These are phyloP conservation scores for Physcomitrellopsis africana DNA, from an alignment of 225 moss, liverwort and hornwort species.

Conservation along the genomic window DNA sequence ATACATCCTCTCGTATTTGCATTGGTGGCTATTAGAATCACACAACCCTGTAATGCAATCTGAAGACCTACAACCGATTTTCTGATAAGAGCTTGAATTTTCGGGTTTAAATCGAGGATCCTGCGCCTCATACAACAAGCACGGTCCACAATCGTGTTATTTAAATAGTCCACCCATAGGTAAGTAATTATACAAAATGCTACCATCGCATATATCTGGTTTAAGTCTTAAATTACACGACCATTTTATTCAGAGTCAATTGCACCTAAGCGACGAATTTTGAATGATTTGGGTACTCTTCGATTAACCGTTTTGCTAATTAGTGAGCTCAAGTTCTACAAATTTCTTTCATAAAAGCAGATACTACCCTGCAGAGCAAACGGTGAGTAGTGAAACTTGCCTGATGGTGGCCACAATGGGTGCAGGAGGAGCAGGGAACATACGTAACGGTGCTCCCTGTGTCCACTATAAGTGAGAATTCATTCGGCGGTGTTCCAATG, in stretches of 20 bases:
- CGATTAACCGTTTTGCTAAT: neutral
- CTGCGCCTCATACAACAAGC: conserved; percentile 42
- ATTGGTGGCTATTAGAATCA: conserved; percentile 65
- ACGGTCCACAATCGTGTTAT: neutral
- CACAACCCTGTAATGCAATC: conserved; percentile 72
- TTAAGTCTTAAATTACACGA: too few relatives aligned
- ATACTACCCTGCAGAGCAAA: neutral
- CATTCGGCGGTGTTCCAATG: conserved; percentile 83
- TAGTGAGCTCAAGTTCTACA: conserved; percentile 11
- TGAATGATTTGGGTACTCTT: neutral
- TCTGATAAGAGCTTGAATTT: conserved; percentile 73
- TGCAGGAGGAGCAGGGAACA: conserved; percentile 93
- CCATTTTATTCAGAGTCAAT: too few relatives aligned
- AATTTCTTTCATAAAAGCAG: too few relatives aligned
- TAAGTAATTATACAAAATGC: neutral
- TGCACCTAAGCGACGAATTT: neutral
- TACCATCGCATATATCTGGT: too few relatives aligned
- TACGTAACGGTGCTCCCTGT: conserved; percentile 98
- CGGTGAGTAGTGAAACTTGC: conserved; percentile 32
- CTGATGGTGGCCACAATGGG: conserved; percentile 91
- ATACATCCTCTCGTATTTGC: conserved; percentile 86
- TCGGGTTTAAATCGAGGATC: conserved; percentile 86
- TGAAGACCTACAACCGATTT: conserved; percentile 59
- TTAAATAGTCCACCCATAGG: neutral
- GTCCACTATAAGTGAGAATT: conserved; percentile 94